Evolutionary conservation across 306 rosid species (phyloP).

Genomic region (Trifolium dubium): DNA sequence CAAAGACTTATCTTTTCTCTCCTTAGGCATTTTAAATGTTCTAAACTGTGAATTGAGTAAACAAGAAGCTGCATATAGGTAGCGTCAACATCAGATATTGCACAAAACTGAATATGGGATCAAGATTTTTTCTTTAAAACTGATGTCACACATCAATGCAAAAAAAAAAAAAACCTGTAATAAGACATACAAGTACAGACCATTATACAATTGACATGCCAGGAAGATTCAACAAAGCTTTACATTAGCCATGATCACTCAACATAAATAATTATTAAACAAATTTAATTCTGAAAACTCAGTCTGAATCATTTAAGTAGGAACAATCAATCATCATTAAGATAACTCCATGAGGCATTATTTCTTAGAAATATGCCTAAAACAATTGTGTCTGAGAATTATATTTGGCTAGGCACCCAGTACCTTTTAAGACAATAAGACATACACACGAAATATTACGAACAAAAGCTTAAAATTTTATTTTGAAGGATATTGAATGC

Average conservation of each 20-base stretch:
- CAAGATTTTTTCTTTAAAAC: background rate
- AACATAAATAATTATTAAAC: background rate
- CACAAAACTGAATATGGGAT: slow-evolving; percentile 13
- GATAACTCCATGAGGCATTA: background rate
- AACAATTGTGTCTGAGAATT: background rate
- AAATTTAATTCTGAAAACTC: slow-evolving; percentile 31
- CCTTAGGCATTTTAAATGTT: slow-evolving; percentile 78
- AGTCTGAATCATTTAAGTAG: background rate
- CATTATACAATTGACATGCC: background rate
- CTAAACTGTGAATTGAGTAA: slow-evolving; percentile 21
- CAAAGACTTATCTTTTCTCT: slow-evolving; percentile 85
- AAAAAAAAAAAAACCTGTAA: background rate
- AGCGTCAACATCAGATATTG: slow-evolving; percentile 37
- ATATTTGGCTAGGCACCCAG: background rate
- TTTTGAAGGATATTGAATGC: background rate
- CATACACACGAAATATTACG: background rate
- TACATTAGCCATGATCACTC: slow-evolving; percentile 9
- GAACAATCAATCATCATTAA: slow-evolving; percentile 2
- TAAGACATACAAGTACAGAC: slow-evolving; percentile 19
- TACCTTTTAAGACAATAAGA: background rate
- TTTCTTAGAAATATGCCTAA: background rate
- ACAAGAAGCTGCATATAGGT: slow-evolving; percentile 43
- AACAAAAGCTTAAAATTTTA: background rate
- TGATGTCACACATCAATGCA: slow-evolving; percentile 1
- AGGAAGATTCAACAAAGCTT: background rate